phyloP scores from a whole-genome alignment of 192 early-diverging fungal genomes.

The Podila epigama region DNA sequence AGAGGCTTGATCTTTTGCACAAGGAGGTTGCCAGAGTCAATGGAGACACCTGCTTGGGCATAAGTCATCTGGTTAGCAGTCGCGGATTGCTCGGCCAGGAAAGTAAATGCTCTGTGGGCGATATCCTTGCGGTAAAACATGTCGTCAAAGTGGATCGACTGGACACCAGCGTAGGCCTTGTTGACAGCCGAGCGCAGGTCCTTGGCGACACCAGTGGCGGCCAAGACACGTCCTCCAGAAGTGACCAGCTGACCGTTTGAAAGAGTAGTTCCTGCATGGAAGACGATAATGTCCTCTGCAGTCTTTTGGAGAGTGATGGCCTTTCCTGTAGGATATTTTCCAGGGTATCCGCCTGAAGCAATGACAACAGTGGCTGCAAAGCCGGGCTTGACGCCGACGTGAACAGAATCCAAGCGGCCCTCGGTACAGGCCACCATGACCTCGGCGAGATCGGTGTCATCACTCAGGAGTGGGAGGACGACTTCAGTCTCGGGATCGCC shows the following conservation, averaged over 20 bases:
- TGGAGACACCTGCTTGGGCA: constrained; percentile 94
- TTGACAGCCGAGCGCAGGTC: constrained; percentile 83
- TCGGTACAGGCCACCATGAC: constrained; percentile 88
- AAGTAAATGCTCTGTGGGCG: constrained; percentile 70
- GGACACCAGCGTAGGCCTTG: constrained; percentile 74
- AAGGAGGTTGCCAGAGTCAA: constrained; percentile 94
- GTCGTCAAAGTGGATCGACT: constrained; percentile 81
- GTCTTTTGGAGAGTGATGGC: constrained; percentile 69
- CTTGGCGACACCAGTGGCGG: constrained; percentile 84
- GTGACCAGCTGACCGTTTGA: constrained; percentile 72
- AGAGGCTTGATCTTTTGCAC: constrained; percentile 96
- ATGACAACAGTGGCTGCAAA: constrained; percentile 92
- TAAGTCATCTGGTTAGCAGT: constrained; percentile 76
- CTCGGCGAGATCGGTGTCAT: constrained; percentile 84
- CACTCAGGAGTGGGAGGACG: constrained; percentile 88
- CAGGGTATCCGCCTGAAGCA: constrained; percentile 95
- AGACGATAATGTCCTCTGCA: constrained; percentile 63
- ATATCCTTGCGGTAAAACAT: constrained; percentile 94
- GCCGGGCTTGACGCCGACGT: constrained; percentile 72
- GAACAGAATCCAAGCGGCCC: constrained; percentile 89
- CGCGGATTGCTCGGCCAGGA: constrained; percentile 39
- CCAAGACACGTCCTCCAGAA: constrained; percentile 93
- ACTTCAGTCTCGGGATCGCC: constrained; percentile 99
- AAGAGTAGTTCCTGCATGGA: constrained; percentile 91
- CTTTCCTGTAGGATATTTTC: constrained; percentile 82